These are phyloP conservation scores for Morella rubra DNA, from an alignment of 306 rosid genomes.

Conservation along the genomic window DNA sequence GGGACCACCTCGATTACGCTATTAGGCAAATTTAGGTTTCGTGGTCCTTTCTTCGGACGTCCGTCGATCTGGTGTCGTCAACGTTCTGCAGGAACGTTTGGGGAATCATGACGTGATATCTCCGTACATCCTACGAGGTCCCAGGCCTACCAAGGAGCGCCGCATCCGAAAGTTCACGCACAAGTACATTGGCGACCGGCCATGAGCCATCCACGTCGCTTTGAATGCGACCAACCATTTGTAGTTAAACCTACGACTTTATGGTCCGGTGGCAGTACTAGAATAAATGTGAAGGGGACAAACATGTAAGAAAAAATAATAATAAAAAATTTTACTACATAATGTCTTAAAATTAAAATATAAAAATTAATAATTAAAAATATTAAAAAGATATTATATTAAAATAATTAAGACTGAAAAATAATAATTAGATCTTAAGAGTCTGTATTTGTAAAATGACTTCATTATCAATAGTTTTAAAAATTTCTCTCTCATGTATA, in stretches of 20 bases:
- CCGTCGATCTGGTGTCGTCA: constrained; percentile 18
- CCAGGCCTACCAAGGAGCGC: neutral
- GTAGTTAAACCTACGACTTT: neutral
- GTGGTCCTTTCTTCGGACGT: constrained; percentile 12
- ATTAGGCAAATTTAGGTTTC: neutral
- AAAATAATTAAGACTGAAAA: too few relatives aligned
- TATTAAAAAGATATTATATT: too few relatives aligned
- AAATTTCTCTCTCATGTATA: too few relatives aligned
- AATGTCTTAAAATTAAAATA: too few relatives aligned
- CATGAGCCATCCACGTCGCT: neutral
- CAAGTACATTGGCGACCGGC: constrained; percentile 13
- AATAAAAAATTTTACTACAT: too few relatives aligned
- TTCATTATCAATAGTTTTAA: too few relatives aligned
- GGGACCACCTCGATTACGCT: constrained; percentile 17
- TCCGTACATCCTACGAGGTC: constrained; percentile 9
- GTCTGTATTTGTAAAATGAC: too few relatives aligned
- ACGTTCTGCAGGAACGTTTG: constrained; percentile 11
- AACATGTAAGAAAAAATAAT: too few relatives aligned
- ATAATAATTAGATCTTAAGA: too few relatives aligned
- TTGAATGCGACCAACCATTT: constrained; percentile 11
- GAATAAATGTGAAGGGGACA: too few relatives aligned
- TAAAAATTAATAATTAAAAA: too few relatives aligned
- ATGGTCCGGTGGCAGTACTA: too few relatives aligned
- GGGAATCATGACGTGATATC: constrained; percentile 8
- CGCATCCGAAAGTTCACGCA: constrained; percentile 1